Percentiles rank a stretch among this genome's conserved stretches.
Conservation (phyloP, 2,329 filamentous ascomycete species). For the Botryotinia globosa region DNA sequence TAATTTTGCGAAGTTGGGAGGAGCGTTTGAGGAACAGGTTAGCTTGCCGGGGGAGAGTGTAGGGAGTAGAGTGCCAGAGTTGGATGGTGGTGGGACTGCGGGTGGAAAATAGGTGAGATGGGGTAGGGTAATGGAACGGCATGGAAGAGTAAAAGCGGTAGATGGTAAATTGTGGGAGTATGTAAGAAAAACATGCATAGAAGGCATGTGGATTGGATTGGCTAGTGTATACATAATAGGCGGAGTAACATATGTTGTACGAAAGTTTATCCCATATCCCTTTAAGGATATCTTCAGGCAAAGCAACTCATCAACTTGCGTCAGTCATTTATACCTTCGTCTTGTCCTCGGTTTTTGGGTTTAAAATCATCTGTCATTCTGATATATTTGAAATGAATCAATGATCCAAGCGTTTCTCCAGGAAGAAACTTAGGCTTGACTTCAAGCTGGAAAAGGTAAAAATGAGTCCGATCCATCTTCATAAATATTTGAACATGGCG, state of each 20-base stretch:
- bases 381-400: neutral
- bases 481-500: neutral
- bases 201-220: neutral
- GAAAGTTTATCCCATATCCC: neutral
- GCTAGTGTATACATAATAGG: neutral
- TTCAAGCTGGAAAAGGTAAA: neutral
- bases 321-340: neutral
- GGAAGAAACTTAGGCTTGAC: neutral
- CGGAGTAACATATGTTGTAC: neutral
- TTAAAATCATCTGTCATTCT: neutral
- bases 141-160: neutral
- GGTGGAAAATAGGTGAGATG: neutral
- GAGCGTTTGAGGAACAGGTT: conserved; percentile 29
- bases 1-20: conserved; percentile 30
- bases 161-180: too few species aligned
- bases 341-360: neutral
- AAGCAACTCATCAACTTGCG: neutral
- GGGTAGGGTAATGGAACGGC: neutral
- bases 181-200: neutral
- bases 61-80: neutral
- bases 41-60: conserved; percentile 27
- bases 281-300: neutral
- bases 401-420: neutral
- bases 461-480: neutral
- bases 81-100: neutral